These are phyloP conservation scores for Maudiozyma barnettii DNA, from an alignment of 805 yeast species.

Conservation along the genomic window DNA sequence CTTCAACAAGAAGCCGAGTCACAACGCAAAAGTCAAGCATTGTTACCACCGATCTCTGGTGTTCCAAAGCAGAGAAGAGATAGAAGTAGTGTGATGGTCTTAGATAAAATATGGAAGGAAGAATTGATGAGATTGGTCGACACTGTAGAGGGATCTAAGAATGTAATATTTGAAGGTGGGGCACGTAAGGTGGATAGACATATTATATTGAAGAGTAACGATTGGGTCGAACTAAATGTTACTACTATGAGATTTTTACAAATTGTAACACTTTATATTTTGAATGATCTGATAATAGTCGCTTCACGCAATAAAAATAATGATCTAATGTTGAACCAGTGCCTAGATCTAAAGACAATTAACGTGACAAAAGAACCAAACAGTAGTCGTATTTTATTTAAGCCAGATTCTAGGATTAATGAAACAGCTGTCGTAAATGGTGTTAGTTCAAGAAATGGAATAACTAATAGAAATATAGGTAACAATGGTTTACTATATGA, in stretches of 20 bases:
- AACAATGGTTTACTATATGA: slow-evolving; percentile 13
- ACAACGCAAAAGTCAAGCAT: slow-evolving; percentile 5
- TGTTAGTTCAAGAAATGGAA: background rate
- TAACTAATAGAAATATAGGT: slow-evolving; percentile 5
- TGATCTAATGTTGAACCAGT: slow-evolving; percentile 58
- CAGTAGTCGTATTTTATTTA: slow-evolving; percentile 14
- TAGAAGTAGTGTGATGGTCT: slow-evolving; percentile 58
- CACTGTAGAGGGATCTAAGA: slow-evolving; percentile 77
- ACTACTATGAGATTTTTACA: slow-evolving; percentile 77
- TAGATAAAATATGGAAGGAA: slow-evolving; percentile 74
- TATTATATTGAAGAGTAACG: slow-evolving; percentile 63
- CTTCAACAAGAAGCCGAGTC: slow-evolving; percentile 27
- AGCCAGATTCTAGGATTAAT: slow-evolving; percentile 9
- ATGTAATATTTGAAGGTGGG: slow-evolving; percentile 4
- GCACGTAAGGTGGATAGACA: slow-evolving; percentile 47
- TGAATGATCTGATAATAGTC: slow-evolving; percentile 68
- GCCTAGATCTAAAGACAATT: slow-evolving; percentile 67
- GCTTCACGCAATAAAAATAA: slow-evolving; percentile 51
- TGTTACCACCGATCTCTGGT: slow-evolving; percentile 14
- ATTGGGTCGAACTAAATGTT: slow-evolving; percentile 80
- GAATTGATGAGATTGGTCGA: slow-evolving; percentile 62
- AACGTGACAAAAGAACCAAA: slow-evolving; percentile 30
- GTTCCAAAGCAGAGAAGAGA: slow-evolving; percentile 31
- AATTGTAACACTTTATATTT: slow-evolving; percentile 63
- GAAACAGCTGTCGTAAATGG: slow-evolving; percentile 3